A percentile compares a stretch with the other conserved stretches of the same genome.
Conservation (phyloP, 2,329 filamentous ascomycete genomes). For the Aschersonia sp. region DNA sequence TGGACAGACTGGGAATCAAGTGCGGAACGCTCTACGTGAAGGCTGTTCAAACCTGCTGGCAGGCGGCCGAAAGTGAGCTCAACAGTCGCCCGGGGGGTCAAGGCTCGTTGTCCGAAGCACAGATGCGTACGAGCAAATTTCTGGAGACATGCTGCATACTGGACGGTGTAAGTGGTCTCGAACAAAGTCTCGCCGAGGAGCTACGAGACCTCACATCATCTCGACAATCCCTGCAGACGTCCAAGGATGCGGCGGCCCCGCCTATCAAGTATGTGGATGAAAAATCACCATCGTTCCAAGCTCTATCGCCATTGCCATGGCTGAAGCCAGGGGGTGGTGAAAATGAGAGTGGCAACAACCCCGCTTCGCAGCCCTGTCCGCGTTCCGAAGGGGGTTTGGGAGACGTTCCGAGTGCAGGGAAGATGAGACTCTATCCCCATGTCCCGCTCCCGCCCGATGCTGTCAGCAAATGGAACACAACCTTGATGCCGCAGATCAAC, state of each 20-base stretch:
- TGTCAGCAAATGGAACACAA: conserved; percentile 57
- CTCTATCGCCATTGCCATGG: not conserved
- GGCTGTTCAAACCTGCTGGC: conserved; percentile 58
- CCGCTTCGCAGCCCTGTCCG: too few relatives aligned
- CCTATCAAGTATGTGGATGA: not conserved
- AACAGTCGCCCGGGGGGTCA: conserved; percentile 27
- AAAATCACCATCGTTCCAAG: not conserved
- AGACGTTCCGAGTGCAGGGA: conserved; percentile 16
- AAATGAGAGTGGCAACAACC: too few relatives aligned
- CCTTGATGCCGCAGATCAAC: conserved; percentile 60
- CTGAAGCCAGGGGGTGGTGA: too few relatives aligned
- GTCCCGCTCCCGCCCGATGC: conserved; percentile 42
- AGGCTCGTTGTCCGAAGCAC: conserved; percentile 35
- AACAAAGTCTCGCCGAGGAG: conserved; percentile 37
- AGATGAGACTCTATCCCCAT: conserved; percentile 44
- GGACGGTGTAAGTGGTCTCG: conserved; percentile 42
- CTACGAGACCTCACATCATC: conserved; percentile 13
- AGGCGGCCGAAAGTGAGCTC: conserved; percentile 50
- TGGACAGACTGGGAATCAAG: conserved; percentile 48
- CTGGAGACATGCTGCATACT: conserved; percentile 46
- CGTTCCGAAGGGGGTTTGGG: too few relatives aligned
- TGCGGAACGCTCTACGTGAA: conserved; percentile 65
- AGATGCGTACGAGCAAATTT: conserved; percentile 40
- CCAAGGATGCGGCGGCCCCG: not conserved
- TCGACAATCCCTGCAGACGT: not conserved